Evolutionary conservation across 306 rosid species (phyloP).

Genomic region (peach (Prunus persica)): Prunus_persica_NCBIv2 NC_034009.1:8475501-8476000

Average conservation of each 20-base stretch:
- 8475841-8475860: slow-evolving; percentile 22
- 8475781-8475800: slow-evolving; percentile 26
- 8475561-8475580: neutral
- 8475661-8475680: neutral
- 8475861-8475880: slow-evolving; percentile 32
- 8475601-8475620: neutral
- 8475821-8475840: slow-evolving; percentile 26
- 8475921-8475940: slow-evolving; percentile 24
- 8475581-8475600: neutral
- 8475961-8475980: slow-evolving; percentile 35
- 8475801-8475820: slow-evolving; percentile 17
- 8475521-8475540: neutral
- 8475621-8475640: neutral
- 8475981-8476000: slow-evolving; percentile 22
- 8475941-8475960: slow-evolving; percentile 21
- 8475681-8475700: neutral
- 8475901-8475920: slow-evolving; percentile 28
- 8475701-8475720: neutral
- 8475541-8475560: neutral
- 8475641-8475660: neutral
- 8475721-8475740: neutral
- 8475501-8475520: neutral
- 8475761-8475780: slow-evolving; percentile 20
- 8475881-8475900: slow-evolving; percentile 18
- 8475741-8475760: slow-evolving; percentile 18